Conservation (phyloP, 2,329 filamentous ascomycete species). For the Stagonosporopsis cucurbitacearum region DNA sequence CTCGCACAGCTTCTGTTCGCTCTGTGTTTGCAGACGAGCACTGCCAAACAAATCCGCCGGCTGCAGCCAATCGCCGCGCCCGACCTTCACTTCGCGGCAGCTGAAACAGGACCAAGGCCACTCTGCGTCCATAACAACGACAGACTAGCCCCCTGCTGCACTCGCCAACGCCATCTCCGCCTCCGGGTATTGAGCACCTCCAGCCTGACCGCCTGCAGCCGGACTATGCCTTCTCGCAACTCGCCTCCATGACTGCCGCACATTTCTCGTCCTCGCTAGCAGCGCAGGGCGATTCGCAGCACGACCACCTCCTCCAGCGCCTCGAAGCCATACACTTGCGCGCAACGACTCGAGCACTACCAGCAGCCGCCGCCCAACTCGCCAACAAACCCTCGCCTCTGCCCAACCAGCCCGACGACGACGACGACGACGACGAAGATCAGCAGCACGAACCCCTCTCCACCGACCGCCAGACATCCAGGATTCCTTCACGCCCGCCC, state of each 20-base stretch:
- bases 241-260: constrained; percentile 38
- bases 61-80: constrained; percentile 32
- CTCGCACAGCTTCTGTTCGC: constrained; percentile 38
- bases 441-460: constrained; percentile 9
- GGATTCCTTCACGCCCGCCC: not conserved
- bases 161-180: constrained; percentile 28
- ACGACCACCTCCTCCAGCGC: constrained; percentile 27
- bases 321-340: constrained; percentile 31
- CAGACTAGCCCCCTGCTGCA: constrained; percentile 20
- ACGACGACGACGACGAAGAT: no score
- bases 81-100: constrained; percentile 29
- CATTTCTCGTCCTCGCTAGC: constrained; percentile 25
- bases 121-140: constrained; percentile 33
- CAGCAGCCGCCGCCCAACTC: constrained; percentile 15
- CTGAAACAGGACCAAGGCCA: constrained; percentile 47
- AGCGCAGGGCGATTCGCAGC: constrained; percentile 17
- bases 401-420: constrained; percentile 3
- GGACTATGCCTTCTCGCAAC: constrained; percentile 40
- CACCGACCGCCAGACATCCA: not conserved
- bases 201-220: constrained; percentile 19
- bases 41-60: constrained; percentile 30
- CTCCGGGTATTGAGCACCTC: constrained; percentile 20
- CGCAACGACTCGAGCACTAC: constrained; percentile 15
- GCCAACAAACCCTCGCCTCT: constrained; percentile 9
- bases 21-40: constrained; percentile 21